Evolutionary conservation across 805 yeast species (phyloP).

Genomic region (Geotrichum ghanense): DNA sequence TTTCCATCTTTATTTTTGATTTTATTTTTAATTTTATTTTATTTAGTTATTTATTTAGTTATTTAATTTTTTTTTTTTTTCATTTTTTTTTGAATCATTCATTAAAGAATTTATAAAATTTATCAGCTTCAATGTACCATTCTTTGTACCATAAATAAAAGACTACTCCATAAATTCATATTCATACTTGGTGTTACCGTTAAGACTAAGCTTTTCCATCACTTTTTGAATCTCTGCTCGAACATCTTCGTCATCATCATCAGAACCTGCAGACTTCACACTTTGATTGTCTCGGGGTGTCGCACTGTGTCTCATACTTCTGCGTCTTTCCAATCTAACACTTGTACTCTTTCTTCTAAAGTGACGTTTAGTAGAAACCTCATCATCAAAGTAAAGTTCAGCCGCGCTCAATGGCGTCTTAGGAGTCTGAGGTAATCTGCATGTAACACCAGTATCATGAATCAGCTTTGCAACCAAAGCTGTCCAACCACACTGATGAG

Average conservation of each 20-base stretch:
- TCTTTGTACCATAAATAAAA: too few relatives aligned
- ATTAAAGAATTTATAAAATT: background rate
- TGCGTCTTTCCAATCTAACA: constrained; percentile 12
- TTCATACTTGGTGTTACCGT: background rate
- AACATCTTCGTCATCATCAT: constrained; percentile 1
- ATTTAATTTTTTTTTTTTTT: too few relatives aligned
- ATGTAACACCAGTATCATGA: constrained; percentile 69
- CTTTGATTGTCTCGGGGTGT: background rate
- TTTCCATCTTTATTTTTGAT: background rate
- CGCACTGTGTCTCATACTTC: constrained; percentile 9
- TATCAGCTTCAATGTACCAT: background rate
- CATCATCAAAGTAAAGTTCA: constrained; percentile 26
- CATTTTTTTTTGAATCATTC: background rate
- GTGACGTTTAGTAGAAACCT: constrained; percentile 9
- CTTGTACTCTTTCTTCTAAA: constrained; percentile 9
- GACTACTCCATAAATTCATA: background rate
- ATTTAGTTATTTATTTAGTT: background rate
- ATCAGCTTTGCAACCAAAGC: constrained; percentile 86
- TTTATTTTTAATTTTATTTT: too few relatives aligned
- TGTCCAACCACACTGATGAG: constrained; percentile 96
- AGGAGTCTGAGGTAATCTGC: constrained; percentile 30
- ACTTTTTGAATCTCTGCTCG: background rate
- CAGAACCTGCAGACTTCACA: background rate
- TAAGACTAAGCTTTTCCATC: background rate
- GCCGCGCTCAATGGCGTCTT: constrained; percentile 25